Conservation (phyloP, 371 early-diverging fungal genomes). For the Mucor indicus region DNA sequence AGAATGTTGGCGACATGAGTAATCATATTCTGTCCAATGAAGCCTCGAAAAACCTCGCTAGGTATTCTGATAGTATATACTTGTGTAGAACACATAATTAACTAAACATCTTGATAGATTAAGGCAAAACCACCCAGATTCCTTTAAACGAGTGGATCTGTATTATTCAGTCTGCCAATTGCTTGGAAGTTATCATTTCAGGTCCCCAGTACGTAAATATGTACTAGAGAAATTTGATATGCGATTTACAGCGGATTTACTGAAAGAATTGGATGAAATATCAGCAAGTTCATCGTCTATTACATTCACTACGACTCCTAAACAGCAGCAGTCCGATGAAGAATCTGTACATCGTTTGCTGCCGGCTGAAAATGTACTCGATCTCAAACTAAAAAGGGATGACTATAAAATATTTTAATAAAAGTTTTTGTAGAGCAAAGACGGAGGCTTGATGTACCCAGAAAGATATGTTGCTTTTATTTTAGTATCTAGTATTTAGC, state of each 20-base stretch:
- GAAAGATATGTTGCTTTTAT: too few relatives aligned
- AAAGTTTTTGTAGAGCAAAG: too few relatives aligned
- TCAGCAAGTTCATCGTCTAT: slow-evolving; percentile 4
- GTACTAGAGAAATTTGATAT: slow-evolving; percentile 81
- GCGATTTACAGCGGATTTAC: slow-evolving; percentile 42
- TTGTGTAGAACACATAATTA: not conserved
- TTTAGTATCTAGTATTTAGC: too few relatives aligned
- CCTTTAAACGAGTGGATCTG: slow-evolving; percentile 56
- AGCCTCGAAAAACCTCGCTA: slow-evolving; percentile 68
- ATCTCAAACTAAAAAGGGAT: too few relatives aligned
- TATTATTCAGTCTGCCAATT: slow-evolving; percentile 66
- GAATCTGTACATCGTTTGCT: too few relatives aligned
- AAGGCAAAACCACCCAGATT: slow-evolving; percentile 48
- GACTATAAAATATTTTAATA: too few relatives aligned
- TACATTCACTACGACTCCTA: slow-evolving; percentile 5
- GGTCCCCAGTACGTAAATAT: slow-evolving; percentile 73
- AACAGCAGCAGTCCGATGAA: not conserved
- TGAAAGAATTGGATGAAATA: slow-evolving; percentile 33
- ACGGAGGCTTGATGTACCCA: too few relatives aligned
- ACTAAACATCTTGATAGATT: slow-evolving; percentile 14
- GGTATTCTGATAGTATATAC: too few relatives aligned
- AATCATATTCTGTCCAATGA: slow-evolving; percentile 85
- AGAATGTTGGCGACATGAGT: slow-evolving; percentile 76
- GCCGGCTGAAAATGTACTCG: too few relatives aligned
- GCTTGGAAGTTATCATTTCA: slow-evolving; percentile 69